Percentiles rank a stretch among this genome's conserved stretches.
Evolutionary conservation across 768 basidiomycete genomes (phyloP).

Genomic region (Hypholoma fasciculare): DNA sequence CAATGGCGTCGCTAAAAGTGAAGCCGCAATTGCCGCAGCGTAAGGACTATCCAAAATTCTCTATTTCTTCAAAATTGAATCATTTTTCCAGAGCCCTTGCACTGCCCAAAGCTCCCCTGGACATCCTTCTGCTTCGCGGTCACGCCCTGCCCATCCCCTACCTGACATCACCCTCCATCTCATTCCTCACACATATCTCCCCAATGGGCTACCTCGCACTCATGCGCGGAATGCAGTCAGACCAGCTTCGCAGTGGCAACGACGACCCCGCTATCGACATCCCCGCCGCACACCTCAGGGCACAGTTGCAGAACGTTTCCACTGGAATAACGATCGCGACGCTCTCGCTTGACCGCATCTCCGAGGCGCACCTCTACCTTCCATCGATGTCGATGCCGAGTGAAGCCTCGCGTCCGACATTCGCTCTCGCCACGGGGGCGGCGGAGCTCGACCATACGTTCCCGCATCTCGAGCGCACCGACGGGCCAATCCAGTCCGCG

Average conservation of each 20-base stretch:
- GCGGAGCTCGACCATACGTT: constrained; percentile 53
- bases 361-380: constrained; percentile 38
- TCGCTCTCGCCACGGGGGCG: constrained; percentile 47
- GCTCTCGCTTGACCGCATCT: constrained; percentile 39
- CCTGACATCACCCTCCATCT: constrained; percentile 63
- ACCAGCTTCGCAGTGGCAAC: constrained; percentile 6
- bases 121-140: constrained; percentile 66
- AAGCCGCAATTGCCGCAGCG: constrained; percentile 55
- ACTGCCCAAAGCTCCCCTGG: constrained; percentile 52
- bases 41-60: constrained; percentile 29
- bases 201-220: constrained; percentile 69
- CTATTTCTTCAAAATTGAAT: constrained; percentile 1
- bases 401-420: constrained; percentile 49
- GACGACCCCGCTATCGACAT: constrained; percentile 51
- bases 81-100: constrained; percentile 34
- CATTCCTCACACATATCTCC: constrained; percentile 72
- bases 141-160: constrained; percentile 76
- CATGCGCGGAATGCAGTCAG: constrained; percentile 33
- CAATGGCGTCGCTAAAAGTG: constrained; percentile 49
- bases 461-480: constrained; percentile 38
- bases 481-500: constrained; percentile 16
- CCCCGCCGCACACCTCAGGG: constrained; percentile 46
- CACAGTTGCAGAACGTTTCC: constrained; percentile 37
- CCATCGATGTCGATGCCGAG: constrained; percentile 46
- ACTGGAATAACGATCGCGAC: constrained; percentile 59